Evolutionary conservation across 2,329 filamentous ascomycete species (phyloP), one percentile per base, ranked within the genome.

Genomic region (Ascochyta pisi): DNA sequence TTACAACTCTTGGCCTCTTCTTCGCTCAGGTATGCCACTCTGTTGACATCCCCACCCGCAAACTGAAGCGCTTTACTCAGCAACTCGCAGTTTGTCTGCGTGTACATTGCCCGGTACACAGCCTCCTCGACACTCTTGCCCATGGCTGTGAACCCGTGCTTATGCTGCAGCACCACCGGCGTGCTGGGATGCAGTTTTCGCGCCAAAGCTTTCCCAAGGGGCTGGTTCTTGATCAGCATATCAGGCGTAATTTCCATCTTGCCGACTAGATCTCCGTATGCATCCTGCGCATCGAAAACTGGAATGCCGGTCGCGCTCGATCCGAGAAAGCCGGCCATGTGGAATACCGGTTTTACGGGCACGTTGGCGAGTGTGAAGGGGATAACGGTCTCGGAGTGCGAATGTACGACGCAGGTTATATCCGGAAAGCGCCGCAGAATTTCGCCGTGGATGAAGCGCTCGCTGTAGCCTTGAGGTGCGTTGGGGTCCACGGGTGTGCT

Each of bases 401-500:
- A 69, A 50, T 80, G 78, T 2, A 80, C 67, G 1, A 81, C 76
- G 40, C 70, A 70, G 7, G 77, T 71, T 9, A 78, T 75, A 13
- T 68, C 65, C 7, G 70, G 70, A 44, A 76, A 80, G 27, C 64
- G 64, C 40, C 73, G 71, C 43, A 76, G 75, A 10, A 79, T 69
- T 38, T 73, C 71, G 37, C 69, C 65, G 63, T 81, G 79, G 57
- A 80, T 80, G 66, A 69, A 79, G 33, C 78, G 73, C 60, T 81
- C 78, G 7, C 63, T 67, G 61, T 78, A 80, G 29, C 67, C 68
- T 42, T 75, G 73, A 0, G 73, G 69, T 0, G 76, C 70, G 33
- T 68, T 64, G 0, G 74, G 60, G 35, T 80, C 69, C 2, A 82
- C 76, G 0, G 81, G 76, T 13, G 69, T 65, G 10, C 74, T 77